Evolutionary conservation across 1,284 basidiomycete genomes (phyloP).

Genomic region (Pascua sp.): DNA sequence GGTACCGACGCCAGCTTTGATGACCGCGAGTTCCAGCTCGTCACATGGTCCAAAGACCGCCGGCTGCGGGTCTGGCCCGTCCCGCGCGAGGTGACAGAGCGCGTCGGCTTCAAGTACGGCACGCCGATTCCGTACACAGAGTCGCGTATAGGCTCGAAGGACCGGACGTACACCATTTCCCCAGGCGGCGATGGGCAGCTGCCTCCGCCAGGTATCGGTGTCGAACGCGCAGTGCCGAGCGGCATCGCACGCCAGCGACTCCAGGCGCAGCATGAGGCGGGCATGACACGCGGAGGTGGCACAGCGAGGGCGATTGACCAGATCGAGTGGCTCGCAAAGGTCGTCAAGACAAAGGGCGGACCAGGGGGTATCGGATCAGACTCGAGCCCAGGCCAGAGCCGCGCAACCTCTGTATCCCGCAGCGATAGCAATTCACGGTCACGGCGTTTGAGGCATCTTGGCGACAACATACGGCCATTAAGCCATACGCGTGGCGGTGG

Average conservation of each 20-base stretch:
- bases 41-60: conserved; percentile 96
- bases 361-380: not conserved
- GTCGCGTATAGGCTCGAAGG: conserved; percentile 50
- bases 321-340: conserved; percentile 48
- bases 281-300: conserved; percentile 47
- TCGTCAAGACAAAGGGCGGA: conserved; percentile 31
- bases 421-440: not conserved
- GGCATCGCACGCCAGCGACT: conserved; percentile 38
- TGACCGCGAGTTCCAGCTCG: conserved; percentile 78
- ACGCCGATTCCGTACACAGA: conserved; percentile 54
- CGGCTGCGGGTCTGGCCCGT: conserved; percentile 91
- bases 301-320: conserved; percentile 41
- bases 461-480: too few species aligned
- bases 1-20: conserved; percentile 53
- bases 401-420: conserved; percentile 3
- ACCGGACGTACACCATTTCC: conserved; percentile 42
- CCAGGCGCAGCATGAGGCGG: conserved; percentile 26
- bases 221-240: conserved; percentile 27
- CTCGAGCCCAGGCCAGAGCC: conserved; percentile 7
- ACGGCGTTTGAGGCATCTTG: too few species aligned
- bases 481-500: too few species aligned
- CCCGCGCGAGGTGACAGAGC: conserved; percentile 56
- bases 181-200: conserved; percentile 3
- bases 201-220: not conserved
- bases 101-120: conserved; percentile 53